phyloP scores from a whole-genome alignment of 2,329 filamentous ascomycete species.

The Exserohilum rostratum region DNA sequence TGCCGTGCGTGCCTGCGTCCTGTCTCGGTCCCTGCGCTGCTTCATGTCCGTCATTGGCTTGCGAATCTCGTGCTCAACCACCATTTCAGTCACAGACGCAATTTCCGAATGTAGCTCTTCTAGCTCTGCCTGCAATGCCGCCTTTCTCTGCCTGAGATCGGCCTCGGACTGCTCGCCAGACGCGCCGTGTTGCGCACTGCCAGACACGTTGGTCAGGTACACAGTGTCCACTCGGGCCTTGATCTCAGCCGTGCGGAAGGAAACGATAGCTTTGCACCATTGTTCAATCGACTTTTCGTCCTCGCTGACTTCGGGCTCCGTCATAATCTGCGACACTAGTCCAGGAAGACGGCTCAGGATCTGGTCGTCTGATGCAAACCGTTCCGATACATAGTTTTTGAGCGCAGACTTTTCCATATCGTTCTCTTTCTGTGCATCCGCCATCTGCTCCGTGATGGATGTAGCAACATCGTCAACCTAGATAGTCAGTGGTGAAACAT shows the following conservation, averaged over 20 bases:
- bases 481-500: neutral
- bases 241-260: conserved; percentile 50
- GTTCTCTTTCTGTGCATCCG: conserved; percentile 55
- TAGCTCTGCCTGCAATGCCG: conserved; percentile 66
- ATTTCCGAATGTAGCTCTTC: conserved; percentile 74
- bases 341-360: conserved; percentile 70
- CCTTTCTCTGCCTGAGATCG: conserved; percentile 59
- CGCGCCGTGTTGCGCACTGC: conserved; percentile 8
- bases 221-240: conserved; percentile 57
- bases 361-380: conserved; percentile 68
- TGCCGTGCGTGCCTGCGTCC: conserved; percentile 42
- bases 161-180: conserved; percentile 29
- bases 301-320: conserved; percentile 55
- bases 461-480: conserved; percentile 42
- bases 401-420: conserved; percentile 55
- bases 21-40: conserved; percentile 44
- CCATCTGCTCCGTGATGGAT: conserved; percentile 42
- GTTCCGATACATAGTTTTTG: conserved; percentile 56
- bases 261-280: conserved; percentile 57
- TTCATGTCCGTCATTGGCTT: conserved; percentile 61
- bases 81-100: conserved; percentile 72
- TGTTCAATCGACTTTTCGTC: conserved; percentile 61
- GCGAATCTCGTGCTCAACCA: conserved; percentile 70
- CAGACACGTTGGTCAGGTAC: conserved; percentile 54
- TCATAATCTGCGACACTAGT: conserved; percentile 65